Base-by-base conservation (phyloP, 148 eudicot species). In the Selenicereus undatus region DNA sequence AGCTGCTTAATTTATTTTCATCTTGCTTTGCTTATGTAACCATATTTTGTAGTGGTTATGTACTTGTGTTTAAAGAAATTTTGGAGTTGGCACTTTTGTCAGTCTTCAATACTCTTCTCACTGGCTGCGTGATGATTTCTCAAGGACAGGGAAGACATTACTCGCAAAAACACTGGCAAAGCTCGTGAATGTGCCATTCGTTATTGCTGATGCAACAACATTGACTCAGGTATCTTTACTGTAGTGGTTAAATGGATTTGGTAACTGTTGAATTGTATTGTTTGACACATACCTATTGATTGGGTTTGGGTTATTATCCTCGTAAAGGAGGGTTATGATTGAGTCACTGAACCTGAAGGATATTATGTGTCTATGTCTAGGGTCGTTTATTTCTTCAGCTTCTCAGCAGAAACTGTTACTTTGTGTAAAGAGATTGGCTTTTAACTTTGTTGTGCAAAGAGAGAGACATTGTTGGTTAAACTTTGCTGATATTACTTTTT, bases 171-270 rank as follows among this genome's bases (percentile, higher is more conserved):
- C 71, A 26, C 30, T 66, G 11, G 71, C 71, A 11, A 66, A 14
- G 71, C 71, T 66, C 26, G 71, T 66, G 71, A 66, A 66, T 66
- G 71, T 66, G 71, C 71, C 71, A 66, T 66, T 66, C 11, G 71
- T 66, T n/a, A 66, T 66, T 26, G 71, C 71, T 27, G 71, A 66
- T 66, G 71, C 71, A 26, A 66, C 71, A 35, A 66, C 71, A 12
- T 66, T 66, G 18, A 66, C 71, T 66, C 71, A 66, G 71, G 71
- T 66, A 11, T 0, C 14, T 66, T 66, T 27, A 5, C 7, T 56
- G 16, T 51, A 5, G 24, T 18, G 39, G 64, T 75, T 2, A n/a
- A n/a, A 73, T 48, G 76, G 54, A 36, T 73, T 17, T 42, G 14
- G 4, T 72, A 16, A 45, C 21, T 14, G 73, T 70, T 70, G 26